phyloP scores from a whole-genome alignment of 192 early-diverging fungal species.

The Coemansia sp. region DNA sequence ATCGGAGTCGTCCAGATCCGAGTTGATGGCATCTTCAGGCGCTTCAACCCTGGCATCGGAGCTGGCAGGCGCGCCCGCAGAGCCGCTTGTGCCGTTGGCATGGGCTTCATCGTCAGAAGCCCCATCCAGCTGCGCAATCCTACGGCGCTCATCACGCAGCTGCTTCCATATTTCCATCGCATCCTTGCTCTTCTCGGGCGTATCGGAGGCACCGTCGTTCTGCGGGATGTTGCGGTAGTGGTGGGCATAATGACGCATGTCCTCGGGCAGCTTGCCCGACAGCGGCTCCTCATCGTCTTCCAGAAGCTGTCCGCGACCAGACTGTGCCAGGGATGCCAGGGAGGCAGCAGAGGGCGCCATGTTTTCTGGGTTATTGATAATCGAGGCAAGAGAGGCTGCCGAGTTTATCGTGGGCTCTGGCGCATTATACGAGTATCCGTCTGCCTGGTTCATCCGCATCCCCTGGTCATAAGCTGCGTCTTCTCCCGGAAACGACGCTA shows the following conservation, averaged over 20 bases:
- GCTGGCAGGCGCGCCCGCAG: not conserved
- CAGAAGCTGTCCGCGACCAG: conserved; percentile 35
- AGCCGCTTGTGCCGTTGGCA: conserved; percentile 30
- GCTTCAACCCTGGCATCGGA: conserved; percentile 18
- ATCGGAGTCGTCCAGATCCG: conserved; percentile 75
- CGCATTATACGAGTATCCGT: conserved; percentile 8
- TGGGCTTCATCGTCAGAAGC: conserved; percentile 38
- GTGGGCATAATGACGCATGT: conserved; percentile 6
- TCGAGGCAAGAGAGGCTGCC: conserved; percentile 50
- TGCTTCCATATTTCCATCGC: conserved; percentile 31
- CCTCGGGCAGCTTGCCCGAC: not conserved
- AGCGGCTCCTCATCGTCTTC: conserved; percentile 41
- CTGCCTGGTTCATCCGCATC: not conserved
- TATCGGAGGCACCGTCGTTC: conserved; percentile 58
- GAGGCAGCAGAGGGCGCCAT: conserved; percentile 52
- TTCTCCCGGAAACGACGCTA: conserved; percentile 50
- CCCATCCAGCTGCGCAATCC: conserved; percentile 37
- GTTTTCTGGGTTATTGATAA: conserved; percentile 48
- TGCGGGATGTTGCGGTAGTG: conserved; percentile 54
- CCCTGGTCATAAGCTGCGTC: conserved; percentile 7
- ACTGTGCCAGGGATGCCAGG: conserved; percentile 53
- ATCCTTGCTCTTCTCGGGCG: not conserved
- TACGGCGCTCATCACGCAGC: conserved; percentile 18
- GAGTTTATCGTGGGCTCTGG: conserved; percentile 34
- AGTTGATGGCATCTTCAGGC: conserved; percentile 65